Evolutionary conservation across 768 basidiomycete genomes (phyloP).

Genomic region (Dendrothele bispora): DNA sequence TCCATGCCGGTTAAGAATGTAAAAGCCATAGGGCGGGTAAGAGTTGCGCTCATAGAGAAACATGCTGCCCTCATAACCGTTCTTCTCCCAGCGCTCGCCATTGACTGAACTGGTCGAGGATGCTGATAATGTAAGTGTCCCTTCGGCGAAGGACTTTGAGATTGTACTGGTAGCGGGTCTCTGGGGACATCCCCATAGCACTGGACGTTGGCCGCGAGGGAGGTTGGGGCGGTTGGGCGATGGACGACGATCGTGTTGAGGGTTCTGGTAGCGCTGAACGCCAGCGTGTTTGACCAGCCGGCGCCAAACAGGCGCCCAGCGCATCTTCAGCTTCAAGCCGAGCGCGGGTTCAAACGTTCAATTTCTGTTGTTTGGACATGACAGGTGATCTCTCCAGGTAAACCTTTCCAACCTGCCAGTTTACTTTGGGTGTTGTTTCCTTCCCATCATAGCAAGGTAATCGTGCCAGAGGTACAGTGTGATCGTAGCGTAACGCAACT

Average conservation of each 20-base stretch:
- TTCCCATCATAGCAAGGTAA: conserved; percentile 96
- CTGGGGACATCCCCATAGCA: conserved; percentile 56
- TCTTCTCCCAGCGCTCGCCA: conserved; percentile 76
- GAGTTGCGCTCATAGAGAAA: conserved; percentile 84
- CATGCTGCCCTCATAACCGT: conserved; percentile 86
- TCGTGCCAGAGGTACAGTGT: conserved; percentile 95
- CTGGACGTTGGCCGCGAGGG: no score
- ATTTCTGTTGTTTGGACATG: conserved; percentile 97
- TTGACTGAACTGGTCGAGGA: conserved; percentile 88
- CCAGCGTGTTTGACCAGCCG: no score
- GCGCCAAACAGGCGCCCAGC: conserved; percentile 42
- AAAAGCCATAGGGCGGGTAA: conserved; percentile 84
- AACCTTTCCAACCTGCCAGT: conserved; percentile 96
- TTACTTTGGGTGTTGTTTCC: conserved; percentile 73
- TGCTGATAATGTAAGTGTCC: conserved; percentile 76
- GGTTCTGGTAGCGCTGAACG: conserved; percentile 98
- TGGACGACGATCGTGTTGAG: conserved; percentile 91
- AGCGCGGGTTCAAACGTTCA: conserved; percentile 97
- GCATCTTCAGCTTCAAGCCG: no score
- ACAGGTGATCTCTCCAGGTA: conserved; percentile 97
- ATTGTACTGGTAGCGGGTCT: conserved; percentile 71
- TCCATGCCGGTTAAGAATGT: conserved; percentile 84
- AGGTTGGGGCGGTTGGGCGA: no score
- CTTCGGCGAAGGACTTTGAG: conserved; percentile 77
- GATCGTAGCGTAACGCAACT: conserved; percentile 93